A percentile compares a stretch with the other conserved stretches of the same genome.
These are phyloP conservation scores for Geotrichum citri-aurantii DNA, from an alignment of 1,139 yeast genomes.

Conservation along the genomic window DNA sequence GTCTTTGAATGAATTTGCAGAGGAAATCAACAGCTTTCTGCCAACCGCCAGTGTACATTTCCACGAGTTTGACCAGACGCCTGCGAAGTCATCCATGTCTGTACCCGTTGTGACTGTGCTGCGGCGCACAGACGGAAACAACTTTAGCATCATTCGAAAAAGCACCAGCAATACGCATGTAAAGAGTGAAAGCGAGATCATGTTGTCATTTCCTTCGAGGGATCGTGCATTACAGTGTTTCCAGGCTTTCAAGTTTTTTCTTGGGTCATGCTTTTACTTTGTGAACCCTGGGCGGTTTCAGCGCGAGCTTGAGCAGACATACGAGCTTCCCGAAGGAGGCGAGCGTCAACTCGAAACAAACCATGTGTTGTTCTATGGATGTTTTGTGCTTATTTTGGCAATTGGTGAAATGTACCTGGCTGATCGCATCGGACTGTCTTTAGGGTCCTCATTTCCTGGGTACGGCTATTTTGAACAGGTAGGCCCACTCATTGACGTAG, in stretches of 20 bases:
- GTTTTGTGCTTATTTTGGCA: constrained; percentile 67
- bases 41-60: constrained; percentile 6
- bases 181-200: not conserved
- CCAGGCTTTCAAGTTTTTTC: constrained; percentile 70
- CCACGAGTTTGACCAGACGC: not conserved
- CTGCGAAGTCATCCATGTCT: not conserved
- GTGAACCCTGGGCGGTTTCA: constrained; percentile 60
- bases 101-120: not conserved
- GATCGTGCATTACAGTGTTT: constrained; percentile 70
- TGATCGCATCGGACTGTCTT: not conserved
- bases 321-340: not conserved
- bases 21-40: constrained; percentile 5
- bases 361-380: constrained; percentile 44
- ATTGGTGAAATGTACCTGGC: constrained; percentile 69
- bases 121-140: not conserved
- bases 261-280: constrained; percentile 82
- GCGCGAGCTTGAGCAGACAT: constrained; percentile 19
- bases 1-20: constrained; percentile 2
- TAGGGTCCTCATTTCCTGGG: constrained; percentile 20
- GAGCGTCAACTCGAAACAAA: constrained; percentile 15
- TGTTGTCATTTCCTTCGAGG: constrained; percentile 63
- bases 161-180: not conserved
- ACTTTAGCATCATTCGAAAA: not conserved
- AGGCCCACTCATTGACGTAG: constrained; percentile 19
- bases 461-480: constrained; percentile 23